Base-by-base conservation (phyloP, 2,329 filamentous ascomycete genomes). In the Coleophoma cylindrospora region DNA sequence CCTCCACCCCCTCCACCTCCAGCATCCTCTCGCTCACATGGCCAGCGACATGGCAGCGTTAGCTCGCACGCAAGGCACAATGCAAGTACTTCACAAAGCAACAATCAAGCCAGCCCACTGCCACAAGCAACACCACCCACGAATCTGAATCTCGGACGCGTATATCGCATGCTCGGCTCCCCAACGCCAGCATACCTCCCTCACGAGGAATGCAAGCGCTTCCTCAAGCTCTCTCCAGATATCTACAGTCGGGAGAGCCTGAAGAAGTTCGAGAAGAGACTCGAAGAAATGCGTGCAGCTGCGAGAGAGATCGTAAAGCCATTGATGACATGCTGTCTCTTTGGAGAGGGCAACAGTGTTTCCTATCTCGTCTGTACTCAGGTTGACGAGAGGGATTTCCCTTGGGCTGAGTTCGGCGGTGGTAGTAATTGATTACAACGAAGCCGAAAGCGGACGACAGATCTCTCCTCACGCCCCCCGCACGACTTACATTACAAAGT, bases 151-250 rank as follows among this genome's bases (percentile, higher is more conserved):
- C 67, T 82, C 1, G 90, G 90, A 3, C 81, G 86, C 43, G 81
- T 91, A 1, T 96, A 92, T 67, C 82, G 89, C 40, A 78, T 86
- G 2, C 75, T 96, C 9, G 91, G 90, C 33, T 72, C 79, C 2
- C 73, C 73, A 4, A 72, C 80, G 0, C 68, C 76, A 10, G 74
- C 77, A 0, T 96, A 94, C 64, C 80, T 97, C 5, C 69, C 74
- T 1, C 90, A 92, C 65, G 91, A 96, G 57, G 91, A 96, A 57
- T 87, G 92, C 65, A 96, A 96, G 68, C 82, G 83, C 19, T 96
- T 96, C 61, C 77, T 96, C 47, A 95, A 95, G 66, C 73, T 92
- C 19, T 85, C 82, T 11, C 87, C 89, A 0, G 87, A 94, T 17
- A 69, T 92, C 8, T 96, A 96, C 70, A 89, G 80, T 41, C 79